Conservation (phyloP, 129 eudicot genomes). For the Chrysanthemum seticuspe region DNA sequence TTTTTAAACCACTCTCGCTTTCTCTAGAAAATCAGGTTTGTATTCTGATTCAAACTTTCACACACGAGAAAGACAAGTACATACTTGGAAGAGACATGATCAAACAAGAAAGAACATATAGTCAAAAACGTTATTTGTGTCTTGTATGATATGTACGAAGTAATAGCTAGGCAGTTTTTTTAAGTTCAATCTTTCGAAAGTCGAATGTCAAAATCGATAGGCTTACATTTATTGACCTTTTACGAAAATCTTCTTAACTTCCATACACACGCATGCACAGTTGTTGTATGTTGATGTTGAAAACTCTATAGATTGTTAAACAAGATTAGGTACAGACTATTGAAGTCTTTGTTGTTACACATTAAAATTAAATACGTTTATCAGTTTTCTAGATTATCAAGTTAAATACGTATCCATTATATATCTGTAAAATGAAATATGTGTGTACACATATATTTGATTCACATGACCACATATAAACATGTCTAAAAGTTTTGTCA, state of each 20-base stretch:
- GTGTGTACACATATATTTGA: neutral
- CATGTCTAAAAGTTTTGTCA: neutral
- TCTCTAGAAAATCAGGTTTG: neutral
- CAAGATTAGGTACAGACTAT: conserved; percentile 20
- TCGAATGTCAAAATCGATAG: conserved; percentile 17
- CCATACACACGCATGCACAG: conserved; percentile 29
- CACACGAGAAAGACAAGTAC: conserved; percentile 19
- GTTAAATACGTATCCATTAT: neutral
- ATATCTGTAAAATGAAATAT: neutral
- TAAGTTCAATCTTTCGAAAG: neutral
- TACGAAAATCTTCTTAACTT: conserved; percentile 28
- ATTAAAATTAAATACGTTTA: conserved; percentile 1
- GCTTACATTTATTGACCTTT: conserved; percentile 26
- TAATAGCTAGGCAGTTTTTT: neutral
- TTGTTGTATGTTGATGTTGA: conserved; percentile 20
- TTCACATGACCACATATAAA: no score
- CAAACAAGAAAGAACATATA: neutral
- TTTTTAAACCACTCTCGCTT: neutral
- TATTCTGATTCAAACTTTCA: conserved; percentile 21
- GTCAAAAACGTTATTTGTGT: neutral
- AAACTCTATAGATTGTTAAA: conserved; percentile 19
- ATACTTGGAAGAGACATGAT: neutral
- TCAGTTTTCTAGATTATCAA: neutral
- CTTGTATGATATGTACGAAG: neutral
- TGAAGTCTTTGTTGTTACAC: conserved; percentile 8